Percentiles rank a stretch among this genome's conserved stretches.
phyloP scores from a whole-genome alignment of 73 alveolate species.

The Tetrahymena malaccensis region DNA sequence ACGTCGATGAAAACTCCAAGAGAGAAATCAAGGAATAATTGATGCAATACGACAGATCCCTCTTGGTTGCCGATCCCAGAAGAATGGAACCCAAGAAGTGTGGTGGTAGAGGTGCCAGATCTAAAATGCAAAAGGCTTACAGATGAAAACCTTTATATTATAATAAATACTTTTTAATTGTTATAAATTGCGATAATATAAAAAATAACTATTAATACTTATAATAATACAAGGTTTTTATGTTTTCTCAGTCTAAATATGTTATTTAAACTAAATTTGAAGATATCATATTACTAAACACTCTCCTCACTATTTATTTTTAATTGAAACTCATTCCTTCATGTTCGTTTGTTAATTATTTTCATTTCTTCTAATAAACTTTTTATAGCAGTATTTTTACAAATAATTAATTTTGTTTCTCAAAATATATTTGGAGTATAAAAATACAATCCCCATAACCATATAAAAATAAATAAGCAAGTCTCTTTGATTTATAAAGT shows the following conservation, averaged over 20 bases:
- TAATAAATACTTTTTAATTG: background rate
- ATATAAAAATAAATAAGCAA: background rate
- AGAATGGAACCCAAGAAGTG: constrained; percentile 98
- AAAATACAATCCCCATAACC: background rate
- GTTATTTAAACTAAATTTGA: background rate
- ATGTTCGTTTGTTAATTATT: too few species aligned
- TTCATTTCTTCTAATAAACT: background rate
- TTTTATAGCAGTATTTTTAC: background rate
- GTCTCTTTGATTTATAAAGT: background rate
- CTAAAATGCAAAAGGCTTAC: constrained; percentile 87
- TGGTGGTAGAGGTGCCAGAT: constrained; percentile 97
- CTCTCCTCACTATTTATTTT: background rate
- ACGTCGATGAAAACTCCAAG: constrained; percentile 86
- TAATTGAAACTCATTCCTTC: background rate
- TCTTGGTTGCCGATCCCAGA: constrained; percentile 96
- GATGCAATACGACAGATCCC: constrained; percentile 92
- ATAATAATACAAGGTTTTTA: background rate
- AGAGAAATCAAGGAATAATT: constrained; percentile 83
- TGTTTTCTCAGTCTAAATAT: background rate
- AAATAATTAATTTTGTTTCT: too few species aligned
- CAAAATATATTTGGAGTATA: background rate
- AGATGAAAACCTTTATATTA: constrained; percentile 31
- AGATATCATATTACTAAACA: background rate
- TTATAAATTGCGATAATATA: background rate
- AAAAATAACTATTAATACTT: background rate